Percentiles rank a stretch among this genome's conserved stretches.
These are phyloP conservation scores for Alternaria sp. DNA, from an alignment of 2,329 filamentous ascomycete genomes.

Conservation along the genomic window DNA sequence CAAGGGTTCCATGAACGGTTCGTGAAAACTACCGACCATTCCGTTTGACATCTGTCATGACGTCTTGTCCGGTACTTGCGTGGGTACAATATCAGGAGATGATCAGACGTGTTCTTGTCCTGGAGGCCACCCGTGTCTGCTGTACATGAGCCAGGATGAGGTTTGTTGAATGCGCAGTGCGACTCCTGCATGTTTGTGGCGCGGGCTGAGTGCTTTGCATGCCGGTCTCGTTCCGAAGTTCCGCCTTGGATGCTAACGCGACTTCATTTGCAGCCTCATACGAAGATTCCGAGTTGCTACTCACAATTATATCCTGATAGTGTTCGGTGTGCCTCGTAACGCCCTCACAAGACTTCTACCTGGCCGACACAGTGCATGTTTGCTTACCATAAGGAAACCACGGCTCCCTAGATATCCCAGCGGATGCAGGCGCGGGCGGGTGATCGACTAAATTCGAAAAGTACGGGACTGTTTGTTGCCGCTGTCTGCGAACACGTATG, in stretches of 20 bases:
- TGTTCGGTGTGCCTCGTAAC: not conserved
- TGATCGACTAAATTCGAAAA: slow-evolving; percentile 8
- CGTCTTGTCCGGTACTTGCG: slow-evolving; percentile 2
- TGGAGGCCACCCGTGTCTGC: not conserved
- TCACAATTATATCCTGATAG: not conserved
- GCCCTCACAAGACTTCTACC: not conserved
- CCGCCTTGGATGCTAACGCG: slow-evolving; percentile 12
- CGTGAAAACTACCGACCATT: not conserved
- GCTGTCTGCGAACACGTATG: not conserved
- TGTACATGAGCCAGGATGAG: slow-evolving; percentile 6
- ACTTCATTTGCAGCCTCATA: not conserved
- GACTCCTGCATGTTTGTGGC: slow-evolving; percentile 17
- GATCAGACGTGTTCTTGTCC: not conserved
- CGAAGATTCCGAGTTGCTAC: not conserved
- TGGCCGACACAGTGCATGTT: not conserved
- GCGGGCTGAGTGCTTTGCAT: slow-evolving; percentile 8
- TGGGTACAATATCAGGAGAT: slow-evolving; percentile 4
- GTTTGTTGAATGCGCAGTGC: slow-evolving; percentile 11
- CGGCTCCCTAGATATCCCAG: not conserved
- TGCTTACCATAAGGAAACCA: not conserved
- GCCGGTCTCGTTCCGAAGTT: slow-evolving; percentile 10
- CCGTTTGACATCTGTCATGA: slow-evolving; percentile 7
- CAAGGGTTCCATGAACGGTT: not conserved
- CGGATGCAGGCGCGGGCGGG: slow-evolving; percentile 10
- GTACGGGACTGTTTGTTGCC: not conserved